Base-by-base conservation (phyloP, 2,329 filamentous ascomycete species). In the Biscogniauxia sp. region DNA sequence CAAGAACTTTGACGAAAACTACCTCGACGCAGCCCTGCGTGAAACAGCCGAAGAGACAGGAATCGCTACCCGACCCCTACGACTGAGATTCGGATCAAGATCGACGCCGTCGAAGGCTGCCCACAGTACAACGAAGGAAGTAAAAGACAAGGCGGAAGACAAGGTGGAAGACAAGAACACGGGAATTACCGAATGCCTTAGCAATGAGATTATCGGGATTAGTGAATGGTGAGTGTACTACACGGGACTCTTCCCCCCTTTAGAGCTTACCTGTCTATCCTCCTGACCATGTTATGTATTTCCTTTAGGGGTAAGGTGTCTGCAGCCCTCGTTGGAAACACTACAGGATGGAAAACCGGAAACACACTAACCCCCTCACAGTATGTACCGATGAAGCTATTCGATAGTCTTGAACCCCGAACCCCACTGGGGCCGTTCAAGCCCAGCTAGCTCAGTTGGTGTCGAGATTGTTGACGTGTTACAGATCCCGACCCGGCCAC, bases 21-120 rank as follows among this genome's bases (percentile, higher is more conserved):
- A 80, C 37, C 73, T 76, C 25, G 69, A 69, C 2, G 73, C 79
- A 0, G 80, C 80, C 13, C 62, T 82, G 15, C 77, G 80, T 26
- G 80, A 82, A 68, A 81, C 80, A 0, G 73, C 73, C 51, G 80
- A 83, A 62, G 80, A 82, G 66, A 81, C 79, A 6, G 80, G 80
- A 4, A 70, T 80, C n/a, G 68, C 59, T 5, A 76, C 77, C 37
- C 66, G 63, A 13, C 73, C 78, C 0, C 64, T 82, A 32, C 68
- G 72, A 9, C 72, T 82, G 59, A 73, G 70, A 51, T 75, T 80
- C 61, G 70, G 74, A 50, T 82, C 80, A 15, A 75, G 80, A 55
- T 78, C 79, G 7, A 81, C 79, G 7, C 67, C 68, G 23, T 70
- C 73, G 9, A 66, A 65, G 50, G 20, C 60, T 37, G 55, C 23